Conservation (phyloP, 805 yeast species). For the Limtongozyma cylindracea region DNA sequence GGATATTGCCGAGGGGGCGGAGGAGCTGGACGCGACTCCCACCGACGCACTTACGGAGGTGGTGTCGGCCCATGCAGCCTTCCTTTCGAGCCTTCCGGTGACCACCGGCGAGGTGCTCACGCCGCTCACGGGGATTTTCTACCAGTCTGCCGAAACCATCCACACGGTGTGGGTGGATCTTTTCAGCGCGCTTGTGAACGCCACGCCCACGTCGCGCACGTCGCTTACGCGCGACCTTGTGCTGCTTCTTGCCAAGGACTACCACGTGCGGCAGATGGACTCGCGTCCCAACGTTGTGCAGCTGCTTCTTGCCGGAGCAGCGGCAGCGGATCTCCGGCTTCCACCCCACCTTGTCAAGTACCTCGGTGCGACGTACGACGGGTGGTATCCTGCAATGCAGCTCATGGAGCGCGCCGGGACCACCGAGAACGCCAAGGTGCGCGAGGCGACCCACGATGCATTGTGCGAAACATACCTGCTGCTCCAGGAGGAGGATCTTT, state of each 20-base stretch:
- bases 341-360: conserved; percentile 91
- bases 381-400: conserved; percentile 77
- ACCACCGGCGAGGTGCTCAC: conserved; percentile 33
- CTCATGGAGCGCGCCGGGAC: conserved; percentile 50
- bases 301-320: conserved; percentile 63
- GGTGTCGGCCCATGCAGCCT: conserved; percentile 7
- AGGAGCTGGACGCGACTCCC: conserved; percentile 7
- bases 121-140: conserved; percentile 63
- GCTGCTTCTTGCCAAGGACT: conserved; percentile 65
- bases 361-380: conserved; percentile 62
- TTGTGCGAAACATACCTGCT: conserved; percentile 71
- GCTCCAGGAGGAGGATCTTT: conserved; percentile 86
- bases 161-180: conserved; percentile 64
- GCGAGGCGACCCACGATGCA: conserved; percentile 78
- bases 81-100: conserved; percentile 8
- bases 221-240: conserved; percentile 71
- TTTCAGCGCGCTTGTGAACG: conserved; percentile 58
- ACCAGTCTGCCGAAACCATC: conserved; percentile 56
- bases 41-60: conserved; percentile 4
- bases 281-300: conserved; percentile 71
- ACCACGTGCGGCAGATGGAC: conserved; percentile 77
- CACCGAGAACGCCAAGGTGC: conserved; percentile 46
- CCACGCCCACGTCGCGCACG: conserved; percentile 50
- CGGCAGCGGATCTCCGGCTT: conserved; percentile 48
- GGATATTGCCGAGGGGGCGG: conserved; percentile 2